A percentile compares a stretch with the other conserved stretches of the same genome.
Conservation (phyloP, 495 filamentous ascomycete species). For the Podospora tetraspora region DNA sequence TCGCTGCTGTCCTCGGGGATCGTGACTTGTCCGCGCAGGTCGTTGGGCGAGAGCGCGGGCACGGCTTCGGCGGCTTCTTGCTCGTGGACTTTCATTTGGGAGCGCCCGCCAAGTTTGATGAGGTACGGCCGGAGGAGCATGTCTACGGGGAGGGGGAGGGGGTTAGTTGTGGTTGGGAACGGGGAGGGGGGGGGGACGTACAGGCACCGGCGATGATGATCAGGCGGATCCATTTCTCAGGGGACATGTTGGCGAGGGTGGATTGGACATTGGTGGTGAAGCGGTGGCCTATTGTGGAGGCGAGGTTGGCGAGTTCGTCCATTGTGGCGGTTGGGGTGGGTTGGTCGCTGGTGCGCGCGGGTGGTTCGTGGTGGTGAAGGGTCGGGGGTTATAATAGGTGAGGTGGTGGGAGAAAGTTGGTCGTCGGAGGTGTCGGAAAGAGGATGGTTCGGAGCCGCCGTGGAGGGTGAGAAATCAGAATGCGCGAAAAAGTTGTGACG, state of each 20-base stretch:
- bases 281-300: constrained; percentile 32
- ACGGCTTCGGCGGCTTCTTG: constrained; percentile 32
- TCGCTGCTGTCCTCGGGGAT: constrained; percentile 54
- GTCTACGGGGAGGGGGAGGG: constrained; percentile 39
- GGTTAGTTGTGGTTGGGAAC: not conserved
- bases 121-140: constrained; percentile 62
- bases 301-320: constrained; percentile 33
- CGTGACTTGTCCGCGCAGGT: constrained; percentile 46
- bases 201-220: constrained; percentile 50
- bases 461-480: not conserved
- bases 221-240: constrained; percentile 56
- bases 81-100: constrained; percentile 44
- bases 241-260: constrained; percentile 51
- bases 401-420: not conserved
- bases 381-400: not conserved
- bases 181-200: constrained; percentile 4
- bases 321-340: constrained; percentile 19
- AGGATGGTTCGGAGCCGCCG: not conserved
- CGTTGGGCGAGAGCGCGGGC: constrained; percentile 43
- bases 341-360: not conserved
- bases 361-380: not conserved
- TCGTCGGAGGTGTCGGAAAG: not conserved
- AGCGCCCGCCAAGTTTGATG: constrained; percentile 41
- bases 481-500: not conserved
- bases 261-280: constrained; percentile 51